phyloP scores from a whole-genome alignment of 2,329 filamentous ascomycete species.

The Penicillium sp. region DNA sequence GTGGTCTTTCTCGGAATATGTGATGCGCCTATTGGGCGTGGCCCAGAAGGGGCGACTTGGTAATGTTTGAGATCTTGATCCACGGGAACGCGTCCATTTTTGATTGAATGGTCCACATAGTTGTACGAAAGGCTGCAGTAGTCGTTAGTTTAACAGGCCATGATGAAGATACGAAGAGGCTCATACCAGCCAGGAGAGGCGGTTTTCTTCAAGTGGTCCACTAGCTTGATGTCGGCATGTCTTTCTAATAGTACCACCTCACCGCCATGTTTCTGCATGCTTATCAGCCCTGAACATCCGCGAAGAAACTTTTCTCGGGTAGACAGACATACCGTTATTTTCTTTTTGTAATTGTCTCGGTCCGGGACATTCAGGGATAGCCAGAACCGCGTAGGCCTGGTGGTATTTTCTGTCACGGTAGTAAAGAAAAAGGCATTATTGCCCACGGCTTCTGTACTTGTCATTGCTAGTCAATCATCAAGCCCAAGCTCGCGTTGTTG shows the following conservation, averaged over 20 bases:
- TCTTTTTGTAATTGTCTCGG: conserved; percentile 45
- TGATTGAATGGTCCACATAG: conserved; percentile 54
- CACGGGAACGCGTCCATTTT: conserved; percentile 39
- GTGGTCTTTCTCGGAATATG: conserved; percentile 32
- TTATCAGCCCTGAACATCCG: conserved; percentile 1
- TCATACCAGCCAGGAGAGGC: conserved; percentile 47
- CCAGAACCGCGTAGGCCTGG: conserved; percentile 48
- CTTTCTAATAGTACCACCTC: conserved; percentile 50
- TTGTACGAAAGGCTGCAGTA: conserved; percentile 49
- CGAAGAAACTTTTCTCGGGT: background rate
- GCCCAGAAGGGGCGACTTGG: conserved; percentile 42
- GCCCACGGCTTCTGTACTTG: background rate
- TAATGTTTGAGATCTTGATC: conserved; percentile 45
- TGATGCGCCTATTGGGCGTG: conserved; percentile 44
- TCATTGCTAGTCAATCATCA: background rate
- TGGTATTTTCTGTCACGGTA: conserved; percentile 28
- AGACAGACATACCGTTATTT: conserved; percentile 40
- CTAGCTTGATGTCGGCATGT: conserved; percentile 54
- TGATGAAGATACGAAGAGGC: background rate
- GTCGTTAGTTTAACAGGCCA: conserved; percentile 6
- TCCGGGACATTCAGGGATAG: conserved; percentile 51
- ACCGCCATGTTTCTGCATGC: conserved; percentile 50
- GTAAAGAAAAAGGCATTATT: conserved; percentile 41
- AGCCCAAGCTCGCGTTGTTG: background rate
- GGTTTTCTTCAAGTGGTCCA: conserved; percentile 53